Conservation (phyloP, 1,139 yeast genomes). For the Yamadazyma sp. region DNA sequence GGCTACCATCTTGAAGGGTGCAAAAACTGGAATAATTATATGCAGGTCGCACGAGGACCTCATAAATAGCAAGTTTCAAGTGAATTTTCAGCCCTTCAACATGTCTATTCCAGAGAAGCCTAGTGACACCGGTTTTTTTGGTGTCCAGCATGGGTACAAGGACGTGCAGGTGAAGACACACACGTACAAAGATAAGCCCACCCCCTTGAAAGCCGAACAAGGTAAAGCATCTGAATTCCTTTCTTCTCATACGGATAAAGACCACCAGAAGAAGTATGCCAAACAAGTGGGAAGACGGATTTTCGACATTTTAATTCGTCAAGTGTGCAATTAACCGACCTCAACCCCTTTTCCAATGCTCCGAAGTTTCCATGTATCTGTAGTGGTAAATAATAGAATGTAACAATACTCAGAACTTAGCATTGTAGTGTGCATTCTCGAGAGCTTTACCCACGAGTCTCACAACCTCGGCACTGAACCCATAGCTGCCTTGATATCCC, state of each 20-base stretch:
- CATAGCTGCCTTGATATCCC: conserved; percentile 53
- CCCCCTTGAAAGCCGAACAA: conserved; percentile 31
- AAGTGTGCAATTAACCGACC: conserved; percentile 19
- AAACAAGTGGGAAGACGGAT: conserved; percentile 26
- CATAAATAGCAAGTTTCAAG: conserved; percentile 2
- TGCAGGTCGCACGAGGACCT: conserved; percentile 3
- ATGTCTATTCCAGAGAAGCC: conserved; percentile 30
- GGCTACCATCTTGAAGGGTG: too few species aligned
- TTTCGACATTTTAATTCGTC: conserved; percentile 22
- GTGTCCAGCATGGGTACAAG: conserved; percentile 35
- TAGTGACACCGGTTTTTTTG: conserved; percentile 25
- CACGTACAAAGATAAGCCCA: conserved; percentile 34
- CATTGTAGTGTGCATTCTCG: not conserved
- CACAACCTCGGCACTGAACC: conserved; percentile 33
- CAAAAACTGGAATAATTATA: not conserved
- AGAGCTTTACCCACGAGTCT: conserved; percentile 5
- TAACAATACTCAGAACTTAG: not conserved
- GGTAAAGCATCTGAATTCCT: conserved; percentile 30
- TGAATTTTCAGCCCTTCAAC: not conserved
- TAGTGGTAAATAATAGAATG: too few species aligned
- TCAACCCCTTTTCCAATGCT: too few species aligned
- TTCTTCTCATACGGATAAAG: conserved; percentile 31
- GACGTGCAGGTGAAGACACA: conserved; percentile 33
- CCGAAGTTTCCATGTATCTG: too few species aligned
- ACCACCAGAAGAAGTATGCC: conserved; percentile 42